Conservation (phyloP, 768 basidiomycete species). For the Cyclocybe cylindracea region DNA sequence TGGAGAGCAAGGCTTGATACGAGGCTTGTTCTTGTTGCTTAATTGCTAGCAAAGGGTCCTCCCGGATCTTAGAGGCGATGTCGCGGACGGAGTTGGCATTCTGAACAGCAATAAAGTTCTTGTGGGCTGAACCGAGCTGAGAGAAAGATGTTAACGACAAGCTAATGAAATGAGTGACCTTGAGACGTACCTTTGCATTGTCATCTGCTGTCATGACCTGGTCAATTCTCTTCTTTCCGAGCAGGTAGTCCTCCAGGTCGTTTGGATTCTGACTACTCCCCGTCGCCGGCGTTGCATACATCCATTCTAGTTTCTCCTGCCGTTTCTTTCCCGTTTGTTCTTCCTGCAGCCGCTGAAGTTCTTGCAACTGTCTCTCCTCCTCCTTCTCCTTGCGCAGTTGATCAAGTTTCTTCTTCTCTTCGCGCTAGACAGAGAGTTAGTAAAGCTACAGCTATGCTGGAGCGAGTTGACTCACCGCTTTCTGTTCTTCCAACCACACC, state of each 20-base stretch:
- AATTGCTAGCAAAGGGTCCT: constrained; percentile 96
- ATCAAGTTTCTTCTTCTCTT: constrained; percentile 97
- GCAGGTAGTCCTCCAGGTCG: constrained; percentile 93
- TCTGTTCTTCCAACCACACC: constrained; percentile 99
- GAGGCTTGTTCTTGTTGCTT: constrained; percentile 97
- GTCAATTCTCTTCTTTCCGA: constrained; percentile 98
- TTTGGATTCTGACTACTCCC: constrained; percentile 86
- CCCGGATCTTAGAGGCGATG: constrained; percentile 89
- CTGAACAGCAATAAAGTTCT: constrained; percentile 92
- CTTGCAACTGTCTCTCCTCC: constrained; percentile 95
- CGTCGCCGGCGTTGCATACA: constrained; percentile 97
- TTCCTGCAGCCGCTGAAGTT: constrained; percentile 93
- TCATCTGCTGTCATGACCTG: constrained; percentile 92
- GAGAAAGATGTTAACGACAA: neutral
- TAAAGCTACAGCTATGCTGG: neutral
- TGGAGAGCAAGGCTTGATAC: constrained; percentile 81
- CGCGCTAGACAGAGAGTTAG: constrained; percentile 58
- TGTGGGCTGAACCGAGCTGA: constrained; percentile 83
- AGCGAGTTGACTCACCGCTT: constrained; percentile 63
- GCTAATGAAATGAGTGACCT: neutral
- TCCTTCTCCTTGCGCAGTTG: constrained; percentile 97
- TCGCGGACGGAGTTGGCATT: constrained; percentile 92
- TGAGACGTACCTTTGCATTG: constrained; percentile 70
- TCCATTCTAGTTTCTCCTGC: constrained; percentile 96
- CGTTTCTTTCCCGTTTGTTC: constrained; percentile 94